Conservation (phyloP, 108 stramenopile genomes). For the Fragilariopsis cylindrus region DNA sequence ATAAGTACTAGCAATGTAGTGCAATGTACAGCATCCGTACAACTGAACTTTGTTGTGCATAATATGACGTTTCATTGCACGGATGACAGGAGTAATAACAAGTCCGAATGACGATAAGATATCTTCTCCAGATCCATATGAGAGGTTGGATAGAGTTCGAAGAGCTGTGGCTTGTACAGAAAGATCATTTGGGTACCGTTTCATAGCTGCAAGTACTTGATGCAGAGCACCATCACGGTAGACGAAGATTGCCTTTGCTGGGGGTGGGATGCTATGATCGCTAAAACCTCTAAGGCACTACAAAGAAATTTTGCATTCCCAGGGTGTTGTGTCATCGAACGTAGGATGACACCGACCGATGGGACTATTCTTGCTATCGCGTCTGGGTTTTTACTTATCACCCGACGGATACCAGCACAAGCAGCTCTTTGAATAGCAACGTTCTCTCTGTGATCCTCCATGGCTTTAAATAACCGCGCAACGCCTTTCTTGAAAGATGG, state of each 20-base stretch:
- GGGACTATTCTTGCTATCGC: constrained; percentile 33
- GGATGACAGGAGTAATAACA: constrained; percentile 14
- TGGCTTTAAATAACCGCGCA: constrained; percentile 33
- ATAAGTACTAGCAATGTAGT: constrained; percentile 14
- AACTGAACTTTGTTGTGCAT: constrained; percentile 32
- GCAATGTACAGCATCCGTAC: constrained; percentile 21
- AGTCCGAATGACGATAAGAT: constrained; percentile 18
- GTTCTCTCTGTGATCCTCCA: constrained; percentile 35
- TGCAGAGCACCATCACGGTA: constrained; percentile 27
- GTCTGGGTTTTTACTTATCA: constrained; percentile 33
- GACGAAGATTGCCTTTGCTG: constrained; percentile 31
- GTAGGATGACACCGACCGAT: constrained; percentile 31
- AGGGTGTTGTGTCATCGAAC: constrained; percentile 20
- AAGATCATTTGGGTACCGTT: constrained; percentile 21
- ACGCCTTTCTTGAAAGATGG: constrained; percentile 43
- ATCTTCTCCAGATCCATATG: constrained; percentile 14
- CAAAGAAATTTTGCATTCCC: constrained; percentile 29
- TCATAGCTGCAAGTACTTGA: constrained; percentile 29
- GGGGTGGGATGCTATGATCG: constrained; percentile 28
- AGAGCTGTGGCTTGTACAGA: constrained; percentile 32
- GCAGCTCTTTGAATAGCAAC: constrained; percentile 37
- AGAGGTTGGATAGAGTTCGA: constrained; percentile 26
- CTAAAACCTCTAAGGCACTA: constrained; percentile 29
- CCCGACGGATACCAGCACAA: constrained; percentile 38
- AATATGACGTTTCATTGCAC: constrained; percentile 34